These are phyloP conservation scores for Cyberlindnera maritima DNA, from an alignment of 805 yeast species.

Conservation along the genomic window DNA sequence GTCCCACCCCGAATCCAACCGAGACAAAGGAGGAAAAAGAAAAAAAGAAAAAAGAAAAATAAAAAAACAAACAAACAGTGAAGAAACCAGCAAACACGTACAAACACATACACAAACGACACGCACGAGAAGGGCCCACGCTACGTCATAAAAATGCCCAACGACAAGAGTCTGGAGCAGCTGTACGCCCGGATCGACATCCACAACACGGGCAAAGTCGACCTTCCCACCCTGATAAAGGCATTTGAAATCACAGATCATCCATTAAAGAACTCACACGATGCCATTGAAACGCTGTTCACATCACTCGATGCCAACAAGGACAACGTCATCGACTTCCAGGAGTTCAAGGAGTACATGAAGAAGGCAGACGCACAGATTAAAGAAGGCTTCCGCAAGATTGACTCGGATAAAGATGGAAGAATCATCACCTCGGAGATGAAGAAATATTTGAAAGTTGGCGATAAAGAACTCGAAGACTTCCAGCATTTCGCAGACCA, in stretches of 20 bases:
- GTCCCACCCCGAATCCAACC: no score
- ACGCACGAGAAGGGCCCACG: background rate
- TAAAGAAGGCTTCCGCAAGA: slow-evolving; percentile 58
- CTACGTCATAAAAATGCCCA: background rate
- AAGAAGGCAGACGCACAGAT: slow-evolving; percentile 69
- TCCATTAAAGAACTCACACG: slow-evolving; percentile 61
- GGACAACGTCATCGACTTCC: slow-evolving; percentile 57
- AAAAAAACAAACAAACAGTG: no score
- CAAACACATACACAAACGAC: background rate
- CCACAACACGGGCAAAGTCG: slow-evolving; percentile 35
- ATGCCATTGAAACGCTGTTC: slow-evolving; percentile 56
- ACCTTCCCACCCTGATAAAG: slow-evolving; percentile 33
- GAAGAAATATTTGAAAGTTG: slow-evolving; percentile 57
- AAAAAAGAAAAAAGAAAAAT: no score
- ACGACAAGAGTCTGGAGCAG: slow-evolving; percentile 8
- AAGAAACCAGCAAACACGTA: no score
- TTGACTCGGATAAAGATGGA: slow-evolving; percentile 77
- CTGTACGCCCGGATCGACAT: slow-evolving; percentile 46
- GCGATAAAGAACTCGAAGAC: slow-evolving; percentile 46
- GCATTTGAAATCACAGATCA: slow-evolving; percentile 48
- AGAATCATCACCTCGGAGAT: slow-evolving; percentile 64
- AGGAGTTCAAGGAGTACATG: slow-evolving; percentile 65
- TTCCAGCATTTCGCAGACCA: slow-evolving; percentile 54
- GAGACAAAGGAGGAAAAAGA: no score
- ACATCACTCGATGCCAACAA: slow-evolving; percentile 55